Base-by-base conservation (phyloP, 2,329 filamentous ascomycete genomes). In the Rugonectria rugulosa region DNA sequence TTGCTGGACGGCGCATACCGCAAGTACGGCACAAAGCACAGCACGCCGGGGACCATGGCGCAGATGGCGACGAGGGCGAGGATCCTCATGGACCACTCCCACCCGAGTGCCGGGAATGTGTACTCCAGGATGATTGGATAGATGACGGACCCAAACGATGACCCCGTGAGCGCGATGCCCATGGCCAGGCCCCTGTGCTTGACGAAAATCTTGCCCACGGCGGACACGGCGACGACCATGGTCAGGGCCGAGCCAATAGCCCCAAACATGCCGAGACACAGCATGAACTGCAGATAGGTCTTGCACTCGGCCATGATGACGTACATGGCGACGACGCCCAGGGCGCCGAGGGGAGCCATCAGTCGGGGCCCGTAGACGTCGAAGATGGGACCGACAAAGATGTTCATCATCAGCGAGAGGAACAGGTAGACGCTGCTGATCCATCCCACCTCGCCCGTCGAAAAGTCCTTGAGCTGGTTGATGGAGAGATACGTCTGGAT, bases 381-480 rank as follows among this genome's bases (percentile, higher is more conserved):
- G 53, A 81, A 79, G 4, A 82, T 53, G 1, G 80, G 79, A 0
- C 80, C 79, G 7, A 79, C 72, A 61, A 79, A 78, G 5, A 81
- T 75, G 5, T 76, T 78, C 2, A 80, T 68, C 12, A 78, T 72
- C 0, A 81, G 64, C 0, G 74, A 71, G 1, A 81, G 60, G 40
- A 79, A 81, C 5, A 76, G 73, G 27, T 79, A 75, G 4, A 80
- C 58, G 1, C 78, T 77, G 1, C 75, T 74, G 47, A 81, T 81
- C 79, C 79, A 82, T 17, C 79, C 79, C 1, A 82, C 72, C 34
- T 81, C 74, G 4, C 76, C 67, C 4, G 75, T 67, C 4, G 72
- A 72, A 56, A 79, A 79, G 7, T 62, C 56, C 0, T 70, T 64
- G 1, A 82, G 70, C 60, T 82, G 79, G 50, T 82, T 70, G 3